A percentile compares a stretch with the other conserved stretches of the same genome.
Conservation (phyloP, 495 filamentous ascomycete species). For the Talaromyces nanjingensis region DNA sequence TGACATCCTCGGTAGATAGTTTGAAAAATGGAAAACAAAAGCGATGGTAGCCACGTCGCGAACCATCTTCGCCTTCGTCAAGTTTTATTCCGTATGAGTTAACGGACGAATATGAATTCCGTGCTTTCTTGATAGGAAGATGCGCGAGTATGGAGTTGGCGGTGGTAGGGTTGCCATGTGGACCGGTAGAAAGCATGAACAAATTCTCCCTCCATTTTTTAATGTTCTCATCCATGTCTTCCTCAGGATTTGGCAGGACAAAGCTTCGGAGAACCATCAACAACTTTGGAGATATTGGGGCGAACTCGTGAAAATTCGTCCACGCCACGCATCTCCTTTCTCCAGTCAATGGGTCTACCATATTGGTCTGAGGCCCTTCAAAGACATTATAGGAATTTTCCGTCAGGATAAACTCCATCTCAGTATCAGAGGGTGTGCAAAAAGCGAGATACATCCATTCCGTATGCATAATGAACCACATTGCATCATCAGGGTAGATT, state of each 20-base stretch:
- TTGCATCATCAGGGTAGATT: constrained; percentile 36
- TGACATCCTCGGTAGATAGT: constrained; percentile 23
- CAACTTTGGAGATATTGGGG: constrained; percentile 42
- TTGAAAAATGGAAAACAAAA: constrained; percentile 36
- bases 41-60: constrained; percentile 14
- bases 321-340: constrained; percentile 12
- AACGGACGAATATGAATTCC: constrained; percentile 28
- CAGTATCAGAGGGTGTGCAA: constrained; percentile 27
- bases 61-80: constrained; percentile 12
- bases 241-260: constrained; percentile 14
- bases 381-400: constrained; percentile 38
- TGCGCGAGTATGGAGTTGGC: constrained; percentile 22
- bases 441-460: constrained; percentile 36
- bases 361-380: constrained; percentile 35
- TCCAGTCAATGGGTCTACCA: constrained; percentile 9
- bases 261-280: constrained; percentile 39
- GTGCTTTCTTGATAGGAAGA: constrained; percentile 31
- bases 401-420: constrained; percentile 44
- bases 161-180: constrained; percentile 4
- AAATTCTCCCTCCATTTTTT: constrained; percentile 7
- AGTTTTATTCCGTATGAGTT: constrained; percentile 18
- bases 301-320: constrained; percentile 37
- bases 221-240: constrained; percentile 12
- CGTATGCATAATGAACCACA: constrained; percentile 32
- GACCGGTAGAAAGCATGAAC: constrained; percentile 3